These are phyloP conservation scores for Coemansia sp. DNA, from an alignment of 192 early-diverging fungal genomes.

Conservation along the genomic window DNA sequence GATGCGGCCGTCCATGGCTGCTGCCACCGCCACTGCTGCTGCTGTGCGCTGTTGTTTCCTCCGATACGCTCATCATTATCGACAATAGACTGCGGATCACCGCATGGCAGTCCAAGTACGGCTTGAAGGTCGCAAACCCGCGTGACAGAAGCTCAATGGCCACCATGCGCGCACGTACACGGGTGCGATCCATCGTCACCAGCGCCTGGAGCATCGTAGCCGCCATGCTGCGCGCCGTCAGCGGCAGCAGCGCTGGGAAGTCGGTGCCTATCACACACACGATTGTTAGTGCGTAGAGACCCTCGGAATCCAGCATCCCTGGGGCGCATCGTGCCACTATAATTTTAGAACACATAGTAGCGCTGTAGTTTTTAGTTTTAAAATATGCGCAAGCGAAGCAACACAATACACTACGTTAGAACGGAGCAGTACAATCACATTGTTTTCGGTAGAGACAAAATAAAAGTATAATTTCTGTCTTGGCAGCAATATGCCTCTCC, in stretches of 20 bases:
- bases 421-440: not conserved
- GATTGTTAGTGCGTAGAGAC: constrained; percentile 42
- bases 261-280: constrained; percentile 51
- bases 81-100: constrained; percentile 35
- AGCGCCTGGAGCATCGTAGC: constrained; percentile 49
- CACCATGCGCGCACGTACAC: constrained; percentile 25
- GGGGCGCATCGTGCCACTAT: constrained; percentile 45
- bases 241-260: constrained; percentile 43
- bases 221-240: constrained; percentile 50
- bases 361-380: no score
- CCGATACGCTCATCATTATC: constrained; percentile 29
- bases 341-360: not conserved
- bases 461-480: no score
- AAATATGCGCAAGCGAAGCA: no score
- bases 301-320: constrained; percentile 35
- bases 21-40: not conserved
- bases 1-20: not conserved
- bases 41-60: constrained; percentile 11
- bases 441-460: no score
- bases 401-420: not conserved
- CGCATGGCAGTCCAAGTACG: constrained; percentile 42
- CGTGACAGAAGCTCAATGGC: constrained; percentile 50
- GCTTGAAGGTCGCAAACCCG: constrained; percentile 46
- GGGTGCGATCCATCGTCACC: constrained; percentile 12
- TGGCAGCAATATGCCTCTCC: no score